Evolutionary conservation across 768 basidiomycete genomes (phyloP).

Genomic region (Collybiopsis luxurians): DNA sequence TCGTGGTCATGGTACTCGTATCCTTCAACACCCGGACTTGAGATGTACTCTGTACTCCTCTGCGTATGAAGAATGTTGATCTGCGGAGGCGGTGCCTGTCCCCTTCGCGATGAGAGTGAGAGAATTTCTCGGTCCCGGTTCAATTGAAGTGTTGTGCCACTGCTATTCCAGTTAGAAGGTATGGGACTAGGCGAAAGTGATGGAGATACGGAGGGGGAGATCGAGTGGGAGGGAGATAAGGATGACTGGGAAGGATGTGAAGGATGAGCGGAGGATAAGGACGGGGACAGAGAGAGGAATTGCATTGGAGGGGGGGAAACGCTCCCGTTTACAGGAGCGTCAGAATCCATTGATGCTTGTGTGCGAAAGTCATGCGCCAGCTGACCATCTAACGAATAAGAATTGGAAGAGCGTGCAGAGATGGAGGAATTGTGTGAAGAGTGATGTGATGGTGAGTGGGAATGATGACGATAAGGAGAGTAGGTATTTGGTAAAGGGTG

Average conservation of each 20-base stretch:
- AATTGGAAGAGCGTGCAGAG: constrained; percentile 64
- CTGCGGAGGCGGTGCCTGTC: constrained; percentile 34
- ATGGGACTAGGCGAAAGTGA: not conserved
- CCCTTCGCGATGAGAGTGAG: constrained; percentile 29
- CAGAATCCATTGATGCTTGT: constrained; percentile 64
- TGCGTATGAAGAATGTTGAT: constrained; percentile 36
- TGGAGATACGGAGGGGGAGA: not conserved
- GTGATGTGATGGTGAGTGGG: not conserved
- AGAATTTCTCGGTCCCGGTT: constrained; percentile 30
- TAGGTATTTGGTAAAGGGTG: not conserved
- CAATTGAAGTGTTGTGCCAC: constrained; percentile 24
- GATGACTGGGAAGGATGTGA: not conserved
- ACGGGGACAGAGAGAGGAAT: constrained; percentile 67
- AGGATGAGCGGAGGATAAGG: constrained; percentile 44
- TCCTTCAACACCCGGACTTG: constrained; percentile 33
- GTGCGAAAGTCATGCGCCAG: constrained; percentile 72
- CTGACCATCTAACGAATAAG: constrained; percentile 73
- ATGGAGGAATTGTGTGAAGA: not conserved
- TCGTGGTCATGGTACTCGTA: constrained; percentile 41
- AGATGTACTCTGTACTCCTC: constrained; percentile 36
- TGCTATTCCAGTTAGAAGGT: not conserved
- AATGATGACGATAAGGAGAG: not conserved
- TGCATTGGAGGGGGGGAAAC: constrained; percentile 79
- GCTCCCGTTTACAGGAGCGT: constrained; percentile 55
- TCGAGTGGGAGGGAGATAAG: not conserved